A percentile compares a stretch with the other conserved stretches of the same genome.
These are phyloP conservation scores for Neurospora sp. DNA, from an alignment of 495 filamentous ascomycete species.

Conservation along the genomic window DNA sequence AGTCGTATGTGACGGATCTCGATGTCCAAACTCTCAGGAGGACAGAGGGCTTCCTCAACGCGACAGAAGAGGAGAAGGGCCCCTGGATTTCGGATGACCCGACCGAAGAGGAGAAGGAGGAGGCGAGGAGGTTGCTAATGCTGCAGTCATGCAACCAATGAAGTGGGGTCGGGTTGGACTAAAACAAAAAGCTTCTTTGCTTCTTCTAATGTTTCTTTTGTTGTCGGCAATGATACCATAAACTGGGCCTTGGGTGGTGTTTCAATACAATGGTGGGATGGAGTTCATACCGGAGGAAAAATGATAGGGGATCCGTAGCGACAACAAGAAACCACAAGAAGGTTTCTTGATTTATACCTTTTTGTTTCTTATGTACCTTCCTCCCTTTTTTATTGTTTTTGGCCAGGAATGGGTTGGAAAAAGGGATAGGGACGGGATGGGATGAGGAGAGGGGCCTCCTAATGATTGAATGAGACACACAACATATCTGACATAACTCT, in stretches of 20 bases:
- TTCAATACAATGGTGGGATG: not conserved
- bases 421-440: not conserved
- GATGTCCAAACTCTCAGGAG: slow-evolving; percentile 85
- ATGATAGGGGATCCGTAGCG: not conserved
- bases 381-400: not conserved
- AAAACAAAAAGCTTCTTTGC: not conserved
- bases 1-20: slow-evolving; percentile 81
- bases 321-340: not conserved
- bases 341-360: not conserved
- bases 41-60: slow-evolving; percentile 66
- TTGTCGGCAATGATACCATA: not conserved
- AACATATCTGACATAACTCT: not conserved
- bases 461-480: not conserved
- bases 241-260: not conserved
- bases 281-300: not conserved
- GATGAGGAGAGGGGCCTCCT: not conserved
- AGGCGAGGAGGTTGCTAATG: not conserved
- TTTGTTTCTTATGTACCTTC: not conserved
- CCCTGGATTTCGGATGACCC: slow-evolving; percentile 55
- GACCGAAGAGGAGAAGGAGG: slow-evolving; percentile 34
- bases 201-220: not conserved
- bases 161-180: not conserved
- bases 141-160: not conserved
- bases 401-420: slow-evolving; percentile 1
- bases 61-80: slow-evolving; percentile 76